phyloP scores from a whole-genome alignment of 176 grass and related monocot genomes.

The Aegilops sharonensis region DNA sequence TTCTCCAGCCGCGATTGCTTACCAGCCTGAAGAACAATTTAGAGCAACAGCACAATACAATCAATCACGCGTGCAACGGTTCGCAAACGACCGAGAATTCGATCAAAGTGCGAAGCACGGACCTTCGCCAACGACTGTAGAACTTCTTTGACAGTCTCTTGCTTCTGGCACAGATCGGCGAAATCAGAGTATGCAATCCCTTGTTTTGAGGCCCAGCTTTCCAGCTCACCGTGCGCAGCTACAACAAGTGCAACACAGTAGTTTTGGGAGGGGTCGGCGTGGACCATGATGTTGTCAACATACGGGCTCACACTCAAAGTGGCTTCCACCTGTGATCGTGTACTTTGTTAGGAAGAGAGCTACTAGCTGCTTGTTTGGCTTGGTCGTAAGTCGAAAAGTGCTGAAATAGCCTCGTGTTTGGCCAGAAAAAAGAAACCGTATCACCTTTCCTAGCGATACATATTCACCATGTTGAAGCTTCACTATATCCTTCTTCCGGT shows the following conservation, averaged over 20 bases:
- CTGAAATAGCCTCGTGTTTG: not conserved
- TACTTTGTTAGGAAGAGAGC: not conserved
- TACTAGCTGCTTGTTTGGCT: not conserved
- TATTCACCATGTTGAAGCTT: slow-evolving; percentile 99
- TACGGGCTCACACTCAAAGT: slow-evolving; percentile 66
- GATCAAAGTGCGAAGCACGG: not conserved
- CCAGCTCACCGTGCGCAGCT: slow-evolving; percentile 44
- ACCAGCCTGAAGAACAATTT: slow-evolving; percentile 55
- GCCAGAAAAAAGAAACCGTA: not conserved
- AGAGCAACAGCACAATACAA: not conserved
- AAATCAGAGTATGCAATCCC: slow-evolving; percentile 44
- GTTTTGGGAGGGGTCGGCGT: slow-evolving; percentile 78
- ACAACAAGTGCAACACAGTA: slow-evolving; percentile 75
- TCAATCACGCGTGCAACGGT: not conserved
- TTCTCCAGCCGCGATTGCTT: slow-evolving; percentile 73
- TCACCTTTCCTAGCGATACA: slow-evolving; percentile 90
- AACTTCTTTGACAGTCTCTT: slow-evolving; percentile 78
- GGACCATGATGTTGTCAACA: slow-evolving; percentile 87
- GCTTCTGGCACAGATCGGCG: slow-evolving; percentile 64
- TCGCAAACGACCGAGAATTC: not conserved
- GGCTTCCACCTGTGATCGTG: slow-evolving; percentile 69
- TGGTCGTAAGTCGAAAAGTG: not conserved
- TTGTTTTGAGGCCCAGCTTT: slow-evolving; percentile 73
- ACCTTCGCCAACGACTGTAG: slow-evolving; percentile 75
- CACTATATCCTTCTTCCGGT: slow-evolving; percentile 96